Evolutionary conservation across 116 monocot species (phyloP).

Genomic region (Posidonia oceanica): DNA sequence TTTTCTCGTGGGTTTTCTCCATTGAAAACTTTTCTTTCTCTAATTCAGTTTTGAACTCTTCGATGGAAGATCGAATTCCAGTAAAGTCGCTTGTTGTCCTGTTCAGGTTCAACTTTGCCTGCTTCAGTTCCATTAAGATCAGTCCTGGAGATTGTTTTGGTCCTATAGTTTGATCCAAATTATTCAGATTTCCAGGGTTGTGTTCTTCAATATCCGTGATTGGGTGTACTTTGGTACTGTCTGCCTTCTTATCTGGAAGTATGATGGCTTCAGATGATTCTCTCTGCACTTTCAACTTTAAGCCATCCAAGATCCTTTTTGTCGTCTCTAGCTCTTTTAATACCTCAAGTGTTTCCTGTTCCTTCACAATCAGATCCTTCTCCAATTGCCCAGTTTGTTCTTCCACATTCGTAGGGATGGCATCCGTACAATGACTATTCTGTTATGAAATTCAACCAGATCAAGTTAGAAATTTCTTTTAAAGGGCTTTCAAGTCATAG

Average conservation of each 20-base stretch:
- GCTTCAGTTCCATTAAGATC: conserved; percentile 51
- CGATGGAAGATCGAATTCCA: conserved; percentile 24
- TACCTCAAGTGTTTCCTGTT: conserved; percentile 67
- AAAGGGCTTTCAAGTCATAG: no score
- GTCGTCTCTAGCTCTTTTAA: conserved; percentile 74
- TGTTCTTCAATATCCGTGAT: conserved; percentile 12
- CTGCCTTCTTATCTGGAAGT: conserved; percentile 6
- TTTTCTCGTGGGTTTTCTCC: conserved; percentile 41
- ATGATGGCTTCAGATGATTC: conserved; percentile 21
- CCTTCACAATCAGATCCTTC: conserved; percentile 73
- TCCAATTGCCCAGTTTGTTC: conserved; percentile 50
- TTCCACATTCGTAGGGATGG: conserved; percentile 21
- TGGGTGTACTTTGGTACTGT: conserved; percentile 20
- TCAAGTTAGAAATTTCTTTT: not conserved
- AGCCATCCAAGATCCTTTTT: conserved; percentile 40
- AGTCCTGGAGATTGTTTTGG: conserved; percentile 36
- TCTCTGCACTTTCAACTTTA: conserved; percentile 47
- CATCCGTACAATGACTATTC: conserved; percentile 17
- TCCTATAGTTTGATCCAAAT: not conserved
- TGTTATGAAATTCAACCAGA: not conserved
- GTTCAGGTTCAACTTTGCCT: conserved; percentile 60
- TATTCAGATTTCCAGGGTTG: not conserved
- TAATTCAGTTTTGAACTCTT: conserved; percentile 38
- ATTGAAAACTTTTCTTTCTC: conserved; percentile 37
- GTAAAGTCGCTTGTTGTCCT: conserved; percentile 36